Conservation (phyloP, 768 basidiomycete genomes). For the Termitomyces sp. region DNA sequence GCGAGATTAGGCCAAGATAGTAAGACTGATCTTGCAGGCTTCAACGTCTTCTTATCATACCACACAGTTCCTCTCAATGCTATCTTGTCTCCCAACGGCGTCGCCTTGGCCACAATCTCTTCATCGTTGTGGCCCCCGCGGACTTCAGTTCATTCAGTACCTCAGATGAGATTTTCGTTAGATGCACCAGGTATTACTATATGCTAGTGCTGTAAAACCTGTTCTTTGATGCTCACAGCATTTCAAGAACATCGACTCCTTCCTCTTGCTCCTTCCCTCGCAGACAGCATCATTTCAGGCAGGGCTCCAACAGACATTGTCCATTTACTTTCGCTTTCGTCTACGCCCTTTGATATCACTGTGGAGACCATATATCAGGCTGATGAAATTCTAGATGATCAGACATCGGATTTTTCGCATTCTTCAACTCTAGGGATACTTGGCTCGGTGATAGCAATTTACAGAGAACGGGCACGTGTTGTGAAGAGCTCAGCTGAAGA, state of each 20-base stretch:
- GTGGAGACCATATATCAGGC: conserved; percentile 44
- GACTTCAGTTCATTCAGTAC: conserved; percentile 42
- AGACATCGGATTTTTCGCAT: conserved; percentile 34
- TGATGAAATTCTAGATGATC: conserved; percentile 42
- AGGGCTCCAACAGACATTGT: conserved; percentile 57
- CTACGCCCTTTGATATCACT: conserved; percentile 37
- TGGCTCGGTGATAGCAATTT: conserved; percentile 44
- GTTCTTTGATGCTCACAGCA: not conserved
- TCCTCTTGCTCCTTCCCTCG: conserved; percentile 24
- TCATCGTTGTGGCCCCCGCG: conserved; percentile 36
- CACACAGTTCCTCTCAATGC: conserved; percentile 55
- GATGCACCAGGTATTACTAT: conserved; percentile 17
- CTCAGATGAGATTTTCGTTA: conserved; percentile 23
- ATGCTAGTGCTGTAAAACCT: not conserved
- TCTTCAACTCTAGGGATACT: conserved; percentile 40
- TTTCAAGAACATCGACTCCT: conserved; percentile 13
- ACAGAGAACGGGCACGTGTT: conserved; percentile 29
- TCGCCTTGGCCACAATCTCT: conserved; percentile 52
- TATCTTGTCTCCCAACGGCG: conserved; percentile 54
- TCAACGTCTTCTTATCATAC: not conserved
- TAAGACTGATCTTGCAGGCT: conserved; percentile 26
- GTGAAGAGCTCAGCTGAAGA: conserved; percentile 25
- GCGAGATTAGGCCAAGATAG: conserved; percentile 46
- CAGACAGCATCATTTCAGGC: conserved; percentile 46
- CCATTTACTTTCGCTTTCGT: conserved; percentile 46